A percentile compares a stretch with the other conserved stretches of the same genome.
Evolutionary conservation across 2,329 filamentous ascomycete genomes (phyloP).

Genomic region (Ustulina deusta): DNA sequence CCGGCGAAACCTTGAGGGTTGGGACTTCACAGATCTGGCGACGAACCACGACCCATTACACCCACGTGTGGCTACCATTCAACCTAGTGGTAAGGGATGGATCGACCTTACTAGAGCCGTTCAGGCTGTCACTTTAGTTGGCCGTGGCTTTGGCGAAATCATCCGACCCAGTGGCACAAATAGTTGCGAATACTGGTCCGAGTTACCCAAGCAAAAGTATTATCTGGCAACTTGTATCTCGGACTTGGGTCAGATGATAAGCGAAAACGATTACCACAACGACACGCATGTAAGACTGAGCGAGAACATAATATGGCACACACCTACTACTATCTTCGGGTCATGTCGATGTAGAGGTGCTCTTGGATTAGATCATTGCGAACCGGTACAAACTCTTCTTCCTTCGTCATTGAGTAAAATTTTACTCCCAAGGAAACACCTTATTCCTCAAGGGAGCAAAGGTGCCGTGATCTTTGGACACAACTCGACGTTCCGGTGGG

Average conservation of each 20-base stretch:
- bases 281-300: conserved; percentile 23
- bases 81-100: conserved; percentile 40
- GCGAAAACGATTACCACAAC: conserved; percentile 8
- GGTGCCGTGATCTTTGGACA: conserved; percentile 37
- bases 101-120: conserved; percentile 42
- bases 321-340: conserved; percentile 29
- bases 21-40: too few species aligned
- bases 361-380: not conserved
- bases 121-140: conserved; percentile 42
- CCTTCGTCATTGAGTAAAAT: not conserved
- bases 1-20: too few species aligned
- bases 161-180: conserved; percentile 17
- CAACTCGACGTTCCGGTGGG: conserved; percentile 28
- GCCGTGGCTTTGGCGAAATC: conserved; percentile 42
- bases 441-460: not conserved
- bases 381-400: conserved; percentile 21
- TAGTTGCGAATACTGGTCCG: conserved; percentile 16
- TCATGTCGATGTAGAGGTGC: conserved; percentile 15
- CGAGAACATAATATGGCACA: conserved; percentile 39
- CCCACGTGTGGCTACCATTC: not conserved
- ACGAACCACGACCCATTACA: not conserved
- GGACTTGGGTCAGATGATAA: conserved; percentile 14
- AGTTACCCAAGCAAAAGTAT: not conserved
- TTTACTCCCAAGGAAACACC: too few species aligned
- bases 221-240: conserved; percentile 4